phyloP scores from a whole-genome alignment of 441 rosid genomes.

The Cnidoscolus chayamansa region DNA sequence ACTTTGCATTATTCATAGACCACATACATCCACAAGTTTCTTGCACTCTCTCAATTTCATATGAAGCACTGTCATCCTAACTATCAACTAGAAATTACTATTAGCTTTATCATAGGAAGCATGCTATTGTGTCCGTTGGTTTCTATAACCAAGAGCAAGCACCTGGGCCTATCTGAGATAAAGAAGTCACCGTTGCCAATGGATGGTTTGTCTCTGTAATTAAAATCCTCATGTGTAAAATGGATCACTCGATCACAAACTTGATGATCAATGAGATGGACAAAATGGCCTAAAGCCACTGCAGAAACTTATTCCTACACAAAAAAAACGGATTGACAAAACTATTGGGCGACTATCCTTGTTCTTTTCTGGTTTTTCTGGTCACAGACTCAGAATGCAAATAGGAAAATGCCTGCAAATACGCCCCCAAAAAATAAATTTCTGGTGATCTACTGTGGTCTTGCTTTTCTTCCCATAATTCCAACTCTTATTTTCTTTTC shows the following conservation, averaged over 20 bases:
- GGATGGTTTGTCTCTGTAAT: neutral
- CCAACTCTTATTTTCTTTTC: conserved; percentile 1
- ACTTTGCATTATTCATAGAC: neutral
- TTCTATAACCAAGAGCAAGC: neutral
- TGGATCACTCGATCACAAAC: neutral
- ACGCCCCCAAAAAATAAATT: neutral
- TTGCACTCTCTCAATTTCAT: neutral
- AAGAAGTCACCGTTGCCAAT: neutral
- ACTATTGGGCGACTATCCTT: neutral
- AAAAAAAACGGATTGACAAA: neutral
- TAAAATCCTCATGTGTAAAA: neutral
- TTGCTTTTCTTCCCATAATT: neutral
- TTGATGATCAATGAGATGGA: neutral
- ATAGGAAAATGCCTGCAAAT: neutral
- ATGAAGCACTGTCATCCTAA: neutral
- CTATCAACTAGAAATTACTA: neutral
- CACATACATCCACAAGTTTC: neutral
- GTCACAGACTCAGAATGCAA: neutral
- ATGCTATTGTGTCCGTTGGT: neutral
- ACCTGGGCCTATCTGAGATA: neutral
- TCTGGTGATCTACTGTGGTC: neutral
- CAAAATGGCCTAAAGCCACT: neutral
- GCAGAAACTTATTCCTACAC: neutral
- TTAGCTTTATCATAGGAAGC: neutral
- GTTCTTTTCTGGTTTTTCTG: neutral